These are phyloP conservation scores for Cyclotella baltica DNA, from an alignment of 108 stramenopile species.

Conservation along the genomic window DNA sequence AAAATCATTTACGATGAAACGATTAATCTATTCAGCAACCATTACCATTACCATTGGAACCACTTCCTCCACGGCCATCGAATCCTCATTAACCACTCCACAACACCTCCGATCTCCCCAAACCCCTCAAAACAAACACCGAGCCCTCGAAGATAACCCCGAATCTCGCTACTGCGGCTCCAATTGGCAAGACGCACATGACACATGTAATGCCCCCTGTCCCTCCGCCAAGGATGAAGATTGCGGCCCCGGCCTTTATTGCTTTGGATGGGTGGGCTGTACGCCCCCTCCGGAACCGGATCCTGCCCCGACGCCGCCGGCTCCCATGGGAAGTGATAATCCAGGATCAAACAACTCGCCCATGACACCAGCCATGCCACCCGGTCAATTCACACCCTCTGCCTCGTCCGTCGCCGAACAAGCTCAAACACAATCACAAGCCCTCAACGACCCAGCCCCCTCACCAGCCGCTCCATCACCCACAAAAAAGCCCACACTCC, in stretches of 20 bases:
- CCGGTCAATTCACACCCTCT: conserved; percentile 5
- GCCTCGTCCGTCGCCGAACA: neutral
- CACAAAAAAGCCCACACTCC: neutral
- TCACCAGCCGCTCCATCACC: neutral
- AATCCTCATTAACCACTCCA: neutral
- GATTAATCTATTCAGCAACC: no score
- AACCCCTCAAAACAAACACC: neutral
- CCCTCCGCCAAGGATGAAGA: conserved; percentile 37
- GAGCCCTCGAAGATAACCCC: conserved; percentile 22
- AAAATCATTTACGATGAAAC: no score
- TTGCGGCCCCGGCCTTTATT: conserved; percentile 41
- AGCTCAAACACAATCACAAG: no score
- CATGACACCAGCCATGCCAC: neutral
- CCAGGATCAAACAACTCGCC: neutral
- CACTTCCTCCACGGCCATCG: neutral
- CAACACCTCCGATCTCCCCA: neutral
- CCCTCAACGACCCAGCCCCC: no score
- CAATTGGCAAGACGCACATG: conserved; percentile 47
- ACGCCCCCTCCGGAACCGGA: conserved; percentile 8
- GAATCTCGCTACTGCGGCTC: conserved; percentile 33
- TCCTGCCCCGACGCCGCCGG: neutral
- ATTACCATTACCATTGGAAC: no score
- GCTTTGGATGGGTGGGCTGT: conserved; percentile 47
- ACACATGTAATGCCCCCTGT: conserved; percentile 36
- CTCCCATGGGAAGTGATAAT: conserved; percentile 5